These are phyloP conservation scores for Cryptococcus sp. DNA, from an alignment of 1,284 basidiomycete genomes.

Conservation along the genomic window DNA sequence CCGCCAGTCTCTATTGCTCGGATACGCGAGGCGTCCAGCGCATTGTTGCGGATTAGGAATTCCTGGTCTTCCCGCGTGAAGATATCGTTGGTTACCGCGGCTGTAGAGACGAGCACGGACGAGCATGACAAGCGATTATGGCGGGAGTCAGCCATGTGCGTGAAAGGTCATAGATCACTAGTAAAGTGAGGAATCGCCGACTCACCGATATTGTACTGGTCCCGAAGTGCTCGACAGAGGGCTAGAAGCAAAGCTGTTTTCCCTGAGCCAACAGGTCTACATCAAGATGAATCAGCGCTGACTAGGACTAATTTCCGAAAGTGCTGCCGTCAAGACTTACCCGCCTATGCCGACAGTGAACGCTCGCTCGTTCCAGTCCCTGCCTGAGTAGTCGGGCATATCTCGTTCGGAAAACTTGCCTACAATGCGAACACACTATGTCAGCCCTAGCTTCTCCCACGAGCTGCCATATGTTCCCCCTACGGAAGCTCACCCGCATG, in stretches of 20 bases:
- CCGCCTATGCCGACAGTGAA: slow-evolving; percentile 98
- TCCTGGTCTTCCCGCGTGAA: slow-evolving; percentile 98
- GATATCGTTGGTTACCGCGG: slow-evolving; percentile 94
- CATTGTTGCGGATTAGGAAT: slow-evolving; percentile 90
- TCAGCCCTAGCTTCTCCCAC: not conserved
- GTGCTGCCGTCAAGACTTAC: slow-evolving; percentile 56
- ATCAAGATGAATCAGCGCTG: not conserved
- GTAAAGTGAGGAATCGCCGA: slow-evolving; percentile 2
- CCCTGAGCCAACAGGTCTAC: slow-evolving; percentile 90
- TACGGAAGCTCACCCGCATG: slow-evolving; percentile 65
- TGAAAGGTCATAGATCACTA: not conserved
- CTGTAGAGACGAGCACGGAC: slow-evolving; percentile 54
- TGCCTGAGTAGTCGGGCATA: slow-evolving; percentile 77
- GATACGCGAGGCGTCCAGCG: slow-evolving; percentile 81
- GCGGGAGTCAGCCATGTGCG: not conserved
- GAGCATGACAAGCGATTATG: not conserved
- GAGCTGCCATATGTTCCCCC: not conserved
- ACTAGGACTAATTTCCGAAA: not conserved
- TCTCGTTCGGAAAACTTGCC: slow-evolving; percentile 93
- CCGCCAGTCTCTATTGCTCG: slow-evolving; percentile 95
- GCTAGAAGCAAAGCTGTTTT: slow-evolving; percentile 94
- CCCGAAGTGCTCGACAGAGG: slow-evolving; percentile 80
- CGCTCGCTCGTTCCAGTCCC: slow-evolving; percentile 89
- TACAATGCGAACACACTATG: slow-evolving; percentile 40
- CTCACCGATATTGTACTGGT: slow-evolving; percentile 84